These are phyloP conservation scores for Hygrocybe coccinea DNA, from an alignment of 768 basidiomycete genomes.

Conservation along the genomic window DNA sequence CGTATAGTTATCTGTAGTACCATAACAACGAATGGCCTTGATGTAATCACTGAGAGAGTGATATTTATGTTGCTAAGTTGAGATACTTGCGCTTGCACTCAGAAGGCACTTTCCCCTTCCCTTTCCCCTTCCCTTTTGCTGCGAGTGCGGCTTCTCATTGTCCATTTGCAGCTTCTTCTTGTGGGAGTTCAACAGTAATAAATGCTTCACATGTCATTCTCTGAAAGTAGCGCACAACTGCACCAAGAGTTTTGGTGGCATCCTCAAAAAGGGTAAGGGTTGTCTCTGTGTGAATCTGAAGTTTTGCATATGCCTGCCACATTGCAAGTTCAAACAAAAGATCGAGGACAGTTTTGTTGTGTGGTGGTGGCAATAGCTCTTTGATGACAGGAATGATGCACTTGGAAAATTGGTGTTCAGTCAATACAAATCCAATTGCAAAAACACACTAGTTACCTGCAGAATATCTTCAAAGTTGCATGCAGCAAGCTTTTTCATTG, in stretches of 20 bases:
- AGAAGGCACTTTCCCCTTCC: neutral
- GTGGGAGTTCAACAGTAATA: conserved; percentile 6
- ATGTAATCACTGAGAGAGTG: conserved; percentile 28
- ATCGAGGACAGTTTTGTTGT: conserved; percentile 17
- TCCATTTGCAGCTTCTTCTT: conserved; percentile 12
- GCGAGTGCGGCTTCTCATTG: conserved; percentile 5
- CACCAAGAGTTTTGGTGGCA: conserved; percentile 23
- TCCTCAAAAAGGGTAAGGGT: conserved; percentile 23
- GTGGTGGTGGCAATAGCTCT: conserved; percentile 27
- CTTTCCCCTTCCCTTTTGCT: conserved; percentile 12
- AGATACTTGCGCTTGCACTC: neutral
- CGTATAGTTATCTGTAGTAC: conserved; percentile 8
- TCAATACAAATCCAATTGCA: conserved; percentile 10
- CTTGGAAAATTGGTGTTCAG: conserved; percentile 13
- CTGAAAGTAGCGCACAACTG: conserved; percentile 29
- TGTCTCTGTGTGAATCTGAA: conserved; percentile 28
- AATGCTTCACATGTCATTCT: conserved; percentile 16
- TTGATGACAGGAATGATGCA: conserved; percentile 36
- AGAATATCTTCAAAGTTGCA: conserved; percentile 30
- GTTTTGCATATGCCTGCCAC: conserved; percentile 35
- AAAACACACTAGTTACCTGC: conserved; percentile 17
- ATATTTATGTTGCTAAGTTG: conserved; percentile 6
- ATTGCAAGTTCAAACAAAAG: conserved; percentile 26
- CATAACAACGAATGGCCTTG: conserved; percentile 3
- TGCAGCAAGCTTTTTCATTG: conserved; percentile 22